Evolutionary conservation across 441 rosid genomes (phyloP).

Genomic region (Jatropha podagrica): DNA sequence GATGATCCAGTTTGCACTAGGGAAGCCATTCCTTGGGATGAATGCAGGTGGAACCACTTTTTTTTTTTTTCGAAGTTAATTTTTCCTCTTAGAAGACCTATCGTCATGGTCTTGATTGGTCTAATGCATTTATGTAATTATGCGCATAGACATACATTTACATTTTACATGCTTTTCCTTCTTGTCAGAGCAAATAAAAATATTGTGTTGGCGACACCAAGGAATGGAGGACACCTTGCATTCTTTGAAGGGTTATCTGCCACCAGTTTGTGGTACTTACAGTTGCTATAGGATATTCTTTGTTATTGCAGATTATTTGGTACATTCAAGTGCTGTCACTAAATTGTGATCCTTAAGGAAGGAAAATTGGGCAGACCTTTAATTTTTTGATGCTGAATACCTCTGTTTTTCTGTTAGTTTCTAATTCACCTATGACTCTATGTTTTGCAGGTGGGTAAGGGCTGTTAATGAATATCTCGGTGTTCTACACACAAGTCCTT

Average conservation of each 20-base stretch:
- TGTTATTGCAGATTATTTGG: neutral
- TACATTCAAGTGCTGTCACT: no score
- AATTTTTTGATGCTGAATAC: neutral
- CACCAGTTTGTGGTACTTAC: conserved; percentile 56
- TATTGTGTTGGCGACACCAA: conserved; percentile 65
- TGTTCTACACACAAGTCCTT: conserved; percentile 49
- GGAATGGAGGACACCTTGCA: conserved; percentile 88
- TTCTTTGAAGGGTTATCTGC: conserved; percentile 78
- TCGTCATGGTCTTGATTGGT: conserved; percentile 6
- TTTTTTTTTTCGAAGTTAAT: neutral
- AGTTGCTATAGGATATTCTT: conserved; percentile 15
- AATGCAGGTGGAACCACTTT: conserved; percentile 65
- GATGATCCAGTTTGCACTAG: conserved; percentile 89
- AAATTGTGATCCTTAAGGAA: neutral
- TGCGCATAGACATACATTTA: neutral
- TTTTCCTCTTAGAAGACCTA: conserved; percentile 1
- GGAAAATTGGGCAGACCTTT: neutral
- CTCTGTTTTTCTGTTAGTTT: neutral
- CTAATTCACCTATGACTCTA: neutral
- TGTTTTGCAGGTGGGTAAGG: conserved; percentile 76
- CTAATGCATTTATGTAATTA: neutral
- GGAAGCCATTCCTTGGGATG: conserved; percentile 98
- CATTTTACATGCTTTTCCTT: conserved; percentile 7
- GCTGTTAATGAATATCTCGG: conserved; percentile 68
- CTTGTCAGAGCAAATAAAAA: conserved; percentile 68